A percentile compares a stretch with the other conserved stretches of the same genome.
Conservation (phyloP, 306 rosid species). For the Glycine latifolia region DNA sequence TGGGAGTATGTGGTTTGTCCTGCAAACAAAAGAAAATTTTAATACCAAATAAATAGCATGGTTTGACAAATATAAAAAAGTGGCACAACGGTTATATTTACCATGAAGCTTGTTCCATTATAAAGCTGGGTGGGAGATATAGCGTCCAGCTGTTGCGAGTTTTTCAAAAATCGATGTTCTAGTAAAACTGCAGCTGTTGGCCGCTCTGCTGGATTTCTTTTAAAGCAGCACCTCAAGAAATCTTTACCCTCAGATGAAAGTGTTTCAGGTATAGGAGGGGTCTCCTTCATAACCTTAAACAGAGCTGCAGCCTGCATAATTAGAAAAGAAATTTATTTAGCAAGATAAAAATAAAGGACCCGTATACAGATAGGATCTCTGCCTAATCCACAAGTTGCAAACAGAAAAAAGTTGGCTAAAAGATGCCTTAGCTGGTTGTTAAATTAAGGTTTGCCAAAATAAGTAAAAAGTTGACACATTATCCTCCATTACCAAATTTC, state of each 20-base stretch:
- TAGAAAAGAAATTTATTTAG: constrained; percentile 29
- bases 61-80: constrained; percentile 21
- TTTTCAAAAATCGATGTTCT: constrained; percentile 81
- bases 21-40: constrained; percentile 49
- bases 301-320: constrained; percentile 85
- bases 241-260: constrained; percentile 80
- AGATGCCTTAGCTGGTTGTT: constrained; percentile 20
- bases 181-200: constrained; percentile 73
- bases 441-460: constrained; percentile 18
- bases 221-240: constrained; percentile 81
- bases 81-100: constrained; percentile 42
- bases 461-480: constrained; percentile 1
- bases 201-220: constrained; percentile 89
- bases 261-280: constrained; percentile 82
- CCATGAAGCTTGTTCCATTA: constrained; percentile 57
- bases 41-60: constrained; percentile 33
- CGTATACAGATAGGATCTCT: constrained; percentile 9
- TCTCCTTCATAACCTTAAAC: constrained; percentile 88
- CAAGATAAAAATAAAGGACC: constrained; percentile 37
- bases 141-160: constrained; percentile 61
- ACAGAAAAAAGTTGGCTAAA: constrained; percentile 29
- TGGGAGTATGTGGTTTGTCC: constrained; percentile 67
- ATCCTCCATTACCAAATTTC: constrained; percentile 13
- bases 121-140: constrained; percentile 46
- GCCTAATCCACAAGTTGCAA: constrained; percentile 34